phyloP scores from a whole-genome alignment of 768 basidiomycete species.

The Tricholoma furcatifolium region DNA sequence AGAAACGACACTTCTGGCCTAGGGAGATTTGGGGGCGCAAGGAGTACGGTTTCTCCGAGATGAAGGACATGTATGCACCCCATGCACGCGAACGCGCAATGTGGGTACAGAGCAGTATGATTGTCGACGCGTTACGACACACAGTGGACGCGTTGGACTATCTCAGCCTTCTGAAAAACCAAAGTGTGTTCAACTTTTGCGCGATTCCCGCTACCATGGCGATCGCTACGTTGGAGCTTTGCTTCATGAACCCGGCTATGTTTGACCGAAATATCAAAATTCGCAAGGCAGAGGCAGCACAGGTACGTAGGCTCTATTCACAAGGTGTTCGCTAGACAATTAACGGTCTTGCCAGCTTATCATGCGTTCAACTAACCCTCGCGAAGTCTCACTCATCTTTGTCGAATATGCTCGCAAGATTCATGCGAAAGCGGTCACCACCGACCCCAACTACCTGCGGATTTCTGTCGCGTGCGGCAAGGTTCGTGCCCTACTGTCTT shows the following conservation, averaged over 20 bases:
- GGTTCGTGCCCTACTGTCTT: conserved; percentile 39
- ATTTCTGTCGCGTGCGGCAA: conserved; percentile 83
- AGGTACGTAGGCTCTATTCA: conserved; percentile 42
- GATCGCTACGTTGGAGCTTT: conserved; percentile 86
- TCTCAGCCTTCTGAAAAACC: conserved; percentile 80
- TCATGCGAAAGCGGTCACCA: conserved; percentile 72
- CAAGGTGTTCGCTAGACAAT: background rate
- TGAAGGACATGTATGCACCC: conserved; percentile 64
- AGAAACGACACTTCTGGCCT: conserved; percentile 92
- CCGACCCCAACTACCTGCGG: conserved; percentile 85
- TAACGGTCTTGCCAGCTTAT: conserved; percentile 62
- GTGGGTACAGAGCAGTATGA: conserved; percentile 86
- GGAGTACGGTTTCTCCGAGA: conserved; percentile 66
- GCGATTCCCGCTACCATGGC: conserved; percentile 96
- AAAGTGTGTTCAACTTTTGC: conserved; percentile 93
- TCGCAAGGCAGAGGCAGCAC: conserved; percentile 84
- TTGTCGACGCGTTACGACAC: conserved; percentile 85
- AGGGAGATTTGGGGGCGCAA: conserved; percentile 80
- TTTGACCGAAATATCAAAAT: conserved; percentile 93
- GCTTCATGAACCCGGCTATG: conserved; percentile 91
- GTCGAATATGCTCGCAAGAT: conserved; percentile 78
- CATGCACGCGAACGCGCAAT: conserved; percentile 63
- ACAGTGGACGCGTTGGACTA: conserved; percentile 88
- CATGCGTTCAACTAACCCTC: conserved; percentile 87
- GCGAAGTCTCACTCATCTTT: conserved; percentile 90